These are phyloP conservation scores for Liquidambar formosana DNA, from an alignment of 164 flowering plant genomes.

Conservation along the genomic window DNA sequence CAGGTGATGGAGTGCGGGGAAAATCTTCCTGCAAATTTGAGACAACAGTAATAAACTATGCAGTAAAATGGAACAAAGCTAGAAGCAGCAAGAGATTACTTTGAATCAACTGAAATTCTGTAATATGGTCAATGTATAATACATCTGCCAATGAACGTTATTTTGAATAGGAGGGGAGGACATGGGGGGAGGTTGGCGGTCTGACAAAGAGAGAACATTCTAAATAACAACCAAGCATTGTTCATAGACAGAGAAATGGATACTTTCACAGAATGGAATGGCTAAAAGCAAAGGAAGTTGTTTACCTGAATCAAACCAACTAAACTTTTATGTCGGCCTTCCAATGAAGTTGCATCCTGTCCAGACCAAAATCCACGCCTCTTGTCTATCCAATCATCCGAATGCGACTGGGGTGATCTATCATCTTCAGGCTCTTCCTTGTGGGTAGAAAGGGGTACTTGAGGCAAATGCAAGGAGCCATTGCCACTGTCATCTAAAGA, in stretches of 20 bases:
- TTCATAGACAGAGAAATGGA: too few species aligned
- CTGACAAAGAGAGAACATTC: too few species aligned
- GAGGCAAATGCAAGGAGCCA: constrained; percentile 37
- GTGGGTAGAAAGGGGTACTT: constrained; percentile 64
- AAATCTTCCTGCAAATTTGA: constrained; percentile 54
- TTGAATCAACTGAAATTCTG: too few species aligned
- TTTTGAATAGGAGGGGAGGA: too few species aligned
- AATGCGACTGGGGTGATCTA: constrained; percentile 39
- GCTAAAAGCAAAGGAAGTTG: background rate
- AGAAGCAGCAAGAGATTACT: too few species aligned
- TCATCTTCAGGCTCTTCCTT: constrained; percentile 83
- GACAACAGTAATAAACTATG: background rate
- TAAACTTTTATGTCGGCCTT: constrained; percentile 60
- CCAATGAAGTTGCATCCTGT: constrained; percentile 29
- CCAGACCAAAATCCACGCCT: constrained; percentile 17
- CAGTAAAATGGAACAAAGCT: background rate
- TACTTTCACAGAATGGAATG: too few species aligned
- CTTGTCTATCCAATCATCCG: constrained; percentile 36
- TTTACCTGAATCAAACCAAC: constrained; percentile 79
- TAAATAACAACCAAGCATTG: too few species aligned
- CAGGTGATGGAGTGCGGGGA: constrained; percentile 82
- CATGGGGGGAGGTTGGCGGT: too few species aligned
- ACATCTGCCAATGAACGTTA: too few species aligned
- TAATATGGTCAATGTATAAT: too few species aligned
- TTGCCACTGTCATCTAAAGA: constrained; percentile 51